Evolutionary conservation across 805 yeast species (phyloP), one percentile per base, ranked within the genome.

Genomic region (Kockiozyma suomiensis): DNA sequence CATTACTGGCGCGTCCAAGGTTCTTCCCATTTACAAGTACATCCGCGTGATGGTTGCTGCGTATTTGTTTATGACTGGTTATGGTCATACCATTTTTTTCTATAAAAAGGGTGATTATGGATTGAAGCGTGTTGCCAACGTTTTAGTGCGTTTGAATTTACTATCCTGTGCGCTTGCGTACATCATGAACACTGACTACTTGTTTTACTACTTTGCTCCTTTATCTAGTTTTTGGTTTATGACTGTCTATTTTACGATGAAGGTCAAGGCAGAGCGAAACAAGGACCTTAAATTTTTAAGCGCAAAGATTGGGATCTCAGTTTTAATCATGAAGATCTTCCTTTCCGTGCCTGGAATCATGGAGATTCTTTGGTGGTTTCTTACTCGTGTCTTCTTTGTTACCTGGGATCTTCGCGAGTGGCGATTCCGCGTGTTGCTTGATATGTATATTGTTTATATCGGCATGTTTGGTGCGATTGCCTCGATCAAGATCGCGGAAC

Each of bases 31-130:
- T 38, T 67, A 67, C 65, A 67, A 67, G 52, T 46, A 58, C 30
- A 65, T 67, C 26, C 63, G 70, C 6, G 65, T 67, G 23, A 48
- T 59, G 66, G 70, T 67, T n/a, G 69, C 70, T 21, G 61, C 70
- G 15, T 67, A 67, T 32, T 48, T 67, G 45, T 67, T 67, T 48
- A 64, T 67, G 68, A 67, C 70, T 12, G 70, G 70, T 2, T 67
- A 59, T 41, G 70, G 70, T 30, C 70, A 67, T 35, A 58, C 70
- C 17, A 48, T 59, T 13, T 67, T 50, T 43, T 67, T 67, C 53
- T 65, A 64, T 55, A 59, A 55, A 57, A 67, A 67, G 59, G 49
- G 53, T 13, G 70, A 67, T 30, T 67, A 62, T 35, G 61, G 67
- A 5, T 56, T 67, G 13, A 67, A 62, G 54, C 58, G 70, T 19